Percentiles rank a stretch among this genome's conserved stretches.
These are phyloP conservation scores for Sarocladium oryzae DNA, from an alignment of 2,329 filamentous ascomycete genomes.

Conservation along the genomic window DNA sequence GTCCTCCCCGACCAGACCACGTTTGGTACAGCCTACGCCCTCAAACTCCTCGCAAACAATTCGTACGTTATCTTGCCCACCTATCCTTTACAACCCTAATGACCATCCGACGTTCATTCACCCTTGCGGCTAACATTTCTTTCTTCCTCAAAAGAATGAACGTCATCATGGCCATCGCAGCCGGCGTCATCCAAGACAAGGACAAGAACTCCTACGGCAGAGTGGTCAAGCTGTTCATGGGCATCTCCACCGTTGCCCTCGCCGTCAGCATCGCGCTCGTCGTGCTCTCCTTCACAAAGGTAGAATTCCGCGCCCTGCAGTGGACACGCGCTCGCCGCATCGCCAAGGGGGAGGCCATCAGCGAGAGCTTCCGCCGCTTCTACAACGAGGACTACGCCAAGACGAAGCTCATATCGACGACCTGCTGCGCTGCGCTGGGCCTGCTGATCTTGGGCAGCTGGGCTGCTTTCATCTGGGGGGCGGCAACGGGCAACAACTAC, in stretches of 20 bases:
- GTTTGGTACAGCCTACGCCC: slow-evolving; percentile 44
- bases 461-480: slow-evolving; percentile 55
- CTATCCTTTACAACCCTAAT: too few species aligned
- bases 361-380: slow-evolving; percentile 30
- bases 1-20: slow-evolving; percentile 44
- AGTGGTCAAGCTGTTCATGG: slow-evolving; percentile 43
- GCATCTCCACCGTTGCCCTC: slow-evolving; percentile 35
- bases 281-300: slow-evolving; percentile 25
- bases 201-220: slow-evolving; percentile 42
- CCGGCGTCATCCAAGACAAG: slow-evolving; percentile 43
- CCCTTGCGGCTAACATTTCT: too few species aligned
- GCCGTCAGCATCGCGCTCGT: slow-evolving; percentile 31
- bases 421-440: slow-evolving; percentile 25
- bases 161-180: slow-evolving; percentile 44
- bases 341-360: slow-evolving; percentile 28
- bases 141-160: slow-evolving; percentile 45
- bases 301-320: slow-evolving; percentile 38
- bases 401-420: slow-evolving; percentile 10
- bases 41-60: slow-evolving; percentile 50
- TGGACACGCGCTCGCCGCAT: slow-evolving; percentile 42
- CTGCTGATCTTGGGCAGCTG: slow-evolving; percentile 45
- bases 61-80: slow-evolving; percentile 12
- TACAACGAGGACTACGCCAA: slow-evolving; percentile 15
- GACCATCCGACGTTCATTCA: too few species aligned
- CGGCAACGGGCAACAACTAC: slow-evolving; percentile 44